Evolutionary conservation across 192 early-diverging fungal species (phyloP), one percentile per base, ranked within the genome.

Genomic region (Backusella luteola): DNA sequence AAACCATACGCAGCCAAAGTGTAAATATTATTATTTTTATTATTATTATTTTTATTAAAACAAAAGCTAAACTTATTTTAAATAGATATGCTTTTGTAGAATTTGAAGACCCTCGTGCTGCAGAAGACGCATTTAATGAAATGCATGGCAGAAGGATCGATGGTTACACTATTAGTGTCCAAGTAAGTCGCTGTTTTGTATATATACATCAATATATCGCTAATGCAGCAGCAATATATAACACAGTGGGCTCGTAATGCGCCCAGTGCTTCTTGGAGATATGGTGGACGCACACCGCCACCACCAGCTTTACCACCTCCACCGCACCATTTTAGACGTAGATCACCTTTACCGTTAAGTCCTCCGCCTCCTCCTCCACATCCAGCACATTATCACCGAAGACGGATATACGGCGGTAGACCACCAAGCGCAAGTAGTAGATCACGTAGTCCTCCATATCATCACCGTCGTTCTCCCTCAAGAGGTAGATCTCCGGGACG

Each of bases 71-170:
- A 23, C 32, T 67, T 75, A 36, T 52, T 23, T 67, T 75, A 44
- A 66, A 52, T 73, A 96, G 94, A 44, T 97, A 94, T 87, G 96
- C 97, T 15, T 98, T 97, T 90, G 91, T 97, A 44, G 97, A 98
- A 87, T 97, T 93, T 84, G 95, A 96, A 78, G 93, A 97, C 80
- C 80, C 87, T 74, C 85, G 94, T 49, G 97, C 97, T 80, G 94
- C 95, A 29, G 93, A 91, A 19, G 96, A 97, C 79, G 97, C 97
- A 17, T 96, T 91, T 77, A 87, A 96, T 78, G 94, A 94, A 46
- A 94, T 98, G 96, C 95, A 95, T 81, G 93, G 93, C 70, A 76
- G 90, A 75, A 85, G 89, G 29, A 79, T 97, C 39, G 95, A 94
- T 46, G 95, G 96, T 34, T 78, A 88, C 78, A 82, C 89, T 41